Conservation (phyloP, 2,329 filamentous ascomycete genomes). For the Apiospora kogelbergensis region DNA sequence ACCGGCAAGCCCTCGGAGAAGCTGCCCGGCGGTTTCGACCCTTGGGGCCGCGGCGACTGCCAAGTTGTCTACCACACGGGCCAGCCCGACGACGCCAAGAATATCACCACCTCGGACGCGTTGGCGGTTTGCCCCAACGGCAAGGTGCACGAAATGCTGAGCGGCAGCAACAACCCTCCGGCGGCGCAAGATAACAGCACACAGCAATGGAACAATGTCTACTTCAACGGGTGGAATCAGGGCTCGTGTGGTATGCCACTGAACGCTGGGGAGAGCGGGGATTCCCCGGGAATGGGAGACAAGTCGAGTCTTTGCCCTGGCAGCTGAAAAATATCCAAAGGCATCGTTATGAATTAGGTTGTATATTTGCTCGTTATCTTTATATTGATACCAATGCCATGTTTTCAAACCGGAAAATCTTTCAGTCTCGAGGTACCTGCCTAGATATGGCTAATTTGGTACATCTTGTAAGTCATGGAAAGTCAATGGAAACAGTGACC, state of each 20-base stretch:
- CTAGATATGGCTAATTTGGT: no score
- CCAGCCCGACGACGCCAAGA: conserved; percentile 10
- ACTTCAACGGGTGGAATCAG: conserved; percentile 32
- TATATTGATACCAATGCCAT: neutral
- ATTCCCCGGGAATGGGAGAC: conserved; percentile 24
- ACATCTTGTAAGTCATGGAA: no score
- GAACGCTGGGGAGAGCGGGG: conserved; percentile 19
- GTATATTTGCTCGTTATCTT: neutral
- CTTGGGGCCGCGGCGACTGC: conserved; percentile 30
- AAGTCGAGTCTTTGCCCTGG: conserved; percentile 17
- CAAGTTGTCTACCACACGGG: conserved; percentile 28
- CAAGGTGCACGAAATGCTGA: conserved; percentile 15
- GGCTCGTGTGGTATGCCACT: conserved; percentile 26
- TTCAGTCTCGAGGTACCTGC: no score
- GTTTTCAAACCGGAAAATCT: neutral
- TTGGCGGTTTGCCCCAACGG: conserved; percentile 23
- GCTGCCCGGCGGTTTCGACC: conserved; percentile 30
- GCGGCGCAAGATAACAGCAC: conserved; percentile 13
- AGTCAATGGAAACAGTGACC: no score
- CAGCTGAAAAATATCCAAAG: neutral
- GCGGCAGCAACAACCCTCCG: conserved; percentile 13
- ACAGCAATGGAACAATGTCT: conserved; percentile 23
- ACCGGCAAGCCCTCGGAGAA: conserved; percentile 19
- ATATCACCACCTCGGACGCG: conserved; percentile 5
- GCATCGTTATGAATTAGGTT: neutral